Conservation (phyloP, 306 rosid species). For the Pachyrhizus erosus region DNA sequence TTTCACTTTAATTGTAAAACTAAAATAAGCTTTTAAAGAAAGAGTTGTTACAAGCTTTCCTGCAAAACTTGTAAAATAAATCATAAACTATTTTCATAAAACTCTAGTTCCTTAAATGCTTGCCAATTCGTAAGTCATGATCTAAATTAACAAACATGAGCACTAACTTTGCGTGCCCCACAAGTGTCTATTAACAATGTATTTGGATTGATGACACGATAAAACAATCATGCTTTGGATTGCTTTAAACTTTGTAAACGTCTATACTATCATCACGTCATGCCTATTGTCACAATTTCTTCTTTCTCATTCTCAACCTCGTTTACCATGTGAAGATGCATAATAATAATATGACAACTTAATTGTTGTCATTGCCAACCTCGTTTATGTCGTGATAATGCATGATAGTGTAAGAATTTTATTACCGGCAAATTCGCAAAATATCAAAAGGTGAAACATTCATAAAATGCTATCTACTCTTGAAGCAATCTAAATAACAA, state of each 20-base stretch:
- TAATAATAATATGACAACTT: neutral
- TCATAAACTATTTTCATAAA: neutral
- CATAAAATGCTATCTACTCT: conserved; percentile 2
- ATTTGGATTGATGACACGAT: neutral
- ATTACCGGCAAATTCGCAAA: too few species aligned
- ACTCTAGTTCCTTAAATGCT: too few species aligned
- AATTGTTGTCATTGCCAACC: neutral
- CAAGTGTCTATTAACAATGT: neutral
- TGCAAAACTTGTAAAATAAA: neutral
- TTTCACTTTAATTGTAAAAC: neutral
- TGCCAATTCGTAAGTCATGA: neutral
- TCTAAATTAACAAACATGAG: neutral
- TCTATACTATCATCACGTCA: neutral
- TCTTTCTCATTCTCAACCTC: neutral
- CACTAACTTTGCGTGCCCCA: neutral
- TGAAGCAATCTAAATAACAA: neutral
- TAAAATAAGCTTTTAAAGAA: neutral
- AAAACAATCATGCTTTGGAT: neutral
- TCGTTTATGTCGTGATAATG: neutral
- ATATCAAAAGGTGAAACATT: neutral
- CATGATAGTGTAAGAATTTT: neutral
- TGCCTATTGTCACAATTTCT: neutral
- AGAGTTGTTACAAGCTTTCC: neutral
- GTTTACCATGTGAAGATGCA: neutral
- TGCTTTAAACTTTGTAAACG: neutral